Base-by-base conservation (phyloP, 768 basidiomycete genomes). In the Suillus subluteus region DNA sequence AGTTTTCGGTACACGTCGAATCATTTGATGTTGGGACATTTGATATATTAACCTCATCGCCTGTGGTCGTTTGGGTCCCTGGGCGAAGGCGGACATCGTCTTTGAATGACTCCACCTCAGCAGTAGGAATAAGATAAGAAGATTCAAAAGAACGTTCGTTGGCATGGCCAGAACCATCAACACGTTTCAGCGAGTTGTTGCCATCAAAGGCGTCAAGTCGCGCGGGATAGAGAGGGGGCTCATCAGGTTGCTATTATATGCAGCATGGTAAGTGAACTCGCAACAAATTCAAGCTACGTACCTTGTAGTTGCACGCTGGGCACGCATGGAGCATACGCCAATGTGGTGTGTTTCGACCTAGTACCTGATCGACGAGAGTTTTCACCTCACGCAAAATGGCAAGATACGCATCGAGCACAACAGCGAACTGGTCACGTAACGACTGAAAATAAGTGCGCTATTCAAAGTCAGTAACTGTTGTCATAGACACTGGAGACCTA, bases 401-500 rank as follows among this genome's bases (percentile, higher is more conserved):
- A 7, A 83, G 74, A 65, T 81, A 83, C 0, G 76, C 52, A 58
- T 83, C 80, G 61, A 78, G n/a, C n/a, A n/a, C n/a, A n/a, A n/a
- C n/a, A n/a, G n/a, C n/a, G n/a, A n/a, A n/a, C n/a, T n/a, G n/a
- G n/a, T n/a, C n/a, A n/a, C n/a, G n/a, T n/a, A n/a, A n/a, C n/a
- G n/a, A n/a, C n/a, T n/a, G n/a, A n/a, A n/a, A n/a, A n/a, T n/a
- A n/a, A n/a, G n/a, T n/a, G n/a, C n/a, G n/a, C n/a, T n/a, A n/a
- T n/a, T n/a, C n/a, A n/a, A n/a, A n/a, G n/a, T n/a, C n/a, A n/a
- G n/a, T n/a, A n/a, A n/a, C n/a, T n/a, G n/a, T n/a, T n/a, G n/a
- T n/a, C n/a, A n/a, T n/a, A n/a, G n/a, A n/a, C n/a, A n/a, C n/a
- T n/a, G n/a, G n/a, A n/a, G n/a, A n/a, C n/a, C n/a, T n/a, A n/a